These are phyloP conservation scores for Trifolium dubium DNA, from an alignment of 306 rosid species.

Conservation along the genomic window DNA sequence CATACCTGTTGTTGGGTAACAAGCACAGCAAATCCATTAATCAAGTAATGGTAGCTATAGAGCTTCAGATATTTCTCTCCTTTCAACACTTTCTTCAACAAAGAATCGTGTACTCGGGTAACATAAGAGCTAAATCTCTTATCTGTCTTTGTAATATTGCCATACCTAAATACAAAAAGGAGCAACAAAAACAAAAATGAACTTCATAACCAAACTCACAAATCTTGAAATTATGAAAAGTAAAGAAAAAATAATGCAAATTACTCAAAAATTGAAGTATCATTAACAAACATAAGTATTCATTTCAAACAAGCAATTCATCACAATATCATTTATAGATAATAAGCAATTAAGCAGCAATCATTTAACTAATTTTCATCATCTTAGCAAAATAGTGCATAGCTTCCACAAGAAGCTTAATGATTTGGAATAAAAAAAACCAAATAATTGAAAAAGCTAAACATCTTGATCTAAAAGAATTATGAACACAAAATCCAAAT, in stretches of 20 bases:
- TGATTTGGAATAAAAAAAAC: conserved; percentile 26
- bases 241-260: neutral
- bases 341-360: conserved; percentile 34
- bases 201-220: conserved; percentile 27
- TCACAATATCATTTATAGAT: conserved; percentile 30
- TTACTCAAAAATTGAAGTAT: conserved; percentile 26
- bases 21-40: conserved; percentile 90
- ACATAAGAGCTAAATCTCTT: conserved; percentile 60
- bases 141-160: conserved; percentile 63
- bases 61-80: conserved; percentile 95
- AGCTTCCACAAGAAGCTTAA: conserved; percentile 52
- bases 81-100: conserved; percentile 74
- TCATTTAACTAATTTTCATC: conserved; percentile 33
- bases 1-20: conserved; percentile 86
- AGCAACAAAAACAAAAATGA: conserved; percentile 10
- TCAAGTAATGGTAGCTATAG: conserved; percentile 93
- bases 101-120: conserved; percentile 82
- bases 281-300: conserved; percentile 27
- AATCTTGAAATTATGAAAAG: neutral
- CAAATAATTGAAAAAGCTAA: conserved; percentile 1
- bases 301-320: conserved; percentile 5
- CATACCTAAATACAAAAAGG: conserved; percentile 30
- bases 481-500: neutral
- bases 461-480: conserved; percentile 1
- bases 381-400: conserved; percentile 9